These are phyloP conservation scores for Microbotryum saponariae DNA, from an alignment of 1,284 basidiomycete species.

Conservation along the genomic window DNA sequence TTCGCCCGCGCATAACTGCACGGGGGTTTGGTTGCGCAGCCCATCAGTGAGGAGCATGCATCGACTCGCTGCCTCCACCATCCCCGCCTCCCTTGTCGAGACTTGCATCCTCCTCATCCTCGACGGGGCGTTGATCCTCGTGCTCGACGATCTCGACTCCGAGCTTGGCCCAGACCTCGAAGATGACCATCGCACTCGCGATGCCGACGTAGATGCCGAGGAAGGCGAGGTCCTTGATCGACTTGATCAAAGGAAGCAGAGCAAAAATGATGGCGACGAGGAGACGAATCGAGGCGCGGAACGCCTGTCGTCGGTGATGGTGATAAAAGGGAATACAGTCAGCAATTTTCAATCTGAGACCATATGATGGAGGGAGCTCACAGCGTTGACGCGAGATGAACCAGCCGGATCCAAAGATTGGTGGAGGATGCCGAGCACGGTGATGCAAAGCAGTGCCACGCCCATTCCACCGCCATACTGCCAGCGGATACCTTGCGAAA, in stretches of 20 bases:
- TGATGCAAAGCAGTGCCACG: background rate
- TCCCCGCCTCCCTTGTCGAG: too few relatives aligned
- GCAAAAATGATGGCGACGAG: conserved; percentile 3
- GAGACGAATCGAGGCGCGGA: background rate
- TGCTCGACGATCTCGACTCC: background rate
- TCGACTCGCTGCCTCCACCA: too few relatives aligned
- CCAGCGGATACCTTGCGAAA: background rate
- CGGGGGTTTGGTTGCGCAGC: too few relatives aligned
- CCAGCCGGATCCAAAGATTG: conserved; percentile 3
- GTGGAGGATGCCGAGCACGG: conserved; percentile 2
- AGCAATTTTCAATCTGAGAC: background rate
- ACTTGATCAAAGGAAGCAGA: conserved; percentile 2
- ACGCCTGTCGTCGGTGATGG: too few relatives aligned
- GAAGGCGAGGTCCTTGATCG: background rate
- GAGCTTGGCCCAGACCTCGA: conserved; percentile 6
- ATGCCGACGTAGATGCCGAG: background rate
- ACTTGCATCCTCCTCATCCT: background rate
- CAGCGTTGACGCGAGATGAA: background rate
- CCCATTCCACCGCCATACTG: conserved; percentile 3
- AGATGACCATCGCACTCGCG: background rate
- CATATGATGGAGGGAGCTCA: background rate
- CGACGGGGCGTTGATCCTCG: conserved; percentile 1
- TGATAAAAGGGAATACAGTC: too few relatives aligned
- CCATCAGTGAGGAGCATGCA: too few relatives aligned
- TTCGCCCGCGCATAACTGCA: too few relatives aligned